phyloP scores from a whole-genome alignment of 1,284 basidiomycete genomes.

The Malassezia psittaci region DNA sequence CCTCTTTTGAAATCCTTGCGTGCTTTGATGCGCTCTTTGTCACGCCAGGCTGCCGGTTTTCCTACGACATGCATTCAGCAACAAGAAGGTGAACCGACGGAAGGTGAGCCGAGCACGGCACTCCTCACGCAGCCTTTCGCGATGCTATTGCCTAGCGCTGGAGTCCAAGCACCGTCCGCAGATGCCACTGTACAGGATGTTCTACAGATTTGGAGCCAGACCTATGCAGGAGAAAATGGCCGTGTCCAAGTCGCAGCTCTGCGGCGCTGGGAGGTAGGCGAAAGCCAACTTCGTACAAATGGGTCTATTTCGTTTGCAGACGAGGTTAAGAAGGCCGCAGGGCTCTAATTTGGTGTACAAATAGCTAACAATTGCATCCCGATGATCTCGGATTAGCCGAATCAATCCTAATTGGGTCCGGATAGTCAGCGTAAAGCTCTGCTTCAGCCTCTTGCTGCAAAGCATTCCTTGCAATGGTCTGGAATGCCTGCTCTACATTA shows the following conservation, averaged over 20 bases:
- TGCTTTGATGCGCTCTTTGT: constrained; percentile 65
- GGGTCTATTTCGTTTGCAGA: constrained; percentile 26
- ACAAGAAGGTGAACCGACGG: constrained; percentile 6
- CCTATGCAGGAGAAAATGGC: constrained; percentile 23
- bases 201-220: constrained; percentile 60
- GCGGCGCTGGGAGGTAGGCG: constrained; percentile 48
- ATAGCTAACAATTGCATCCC: constrained; percentile 35
- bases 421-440: constrained; percentile 96
- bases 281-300: constrained; percentile 25
- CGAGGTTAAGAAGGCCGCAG: constrained; percentile 40
- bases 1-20: constrained; percentile 34
- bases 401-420: constrained; percentile 95
- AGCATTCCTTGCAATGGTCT: constrained; percentile 96
- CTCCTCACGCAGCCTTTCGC: constrained; percentile 73
- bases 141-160: constrained; percentile 53
- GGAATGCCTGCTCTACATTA: constrained; percentile 99
- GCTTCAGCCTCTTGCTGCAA: constrained; percentile 93
- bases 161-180: constrained; percentile 22
- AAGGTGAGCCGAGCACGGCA: constrained; percentile 54
- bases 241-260: constrained; percentile 48
- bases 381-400: constrained; percentile 56
- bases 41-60: constrained; percentile 76
- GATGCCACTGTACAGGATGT: constrained; percentile 55
- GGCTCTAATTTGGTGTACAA: constrained; percentile 11
- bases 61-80: constrained; percentile 59